Conservation (phyloP, 176 grass and related monocot species). For the Leersia perrieri region DNA sequence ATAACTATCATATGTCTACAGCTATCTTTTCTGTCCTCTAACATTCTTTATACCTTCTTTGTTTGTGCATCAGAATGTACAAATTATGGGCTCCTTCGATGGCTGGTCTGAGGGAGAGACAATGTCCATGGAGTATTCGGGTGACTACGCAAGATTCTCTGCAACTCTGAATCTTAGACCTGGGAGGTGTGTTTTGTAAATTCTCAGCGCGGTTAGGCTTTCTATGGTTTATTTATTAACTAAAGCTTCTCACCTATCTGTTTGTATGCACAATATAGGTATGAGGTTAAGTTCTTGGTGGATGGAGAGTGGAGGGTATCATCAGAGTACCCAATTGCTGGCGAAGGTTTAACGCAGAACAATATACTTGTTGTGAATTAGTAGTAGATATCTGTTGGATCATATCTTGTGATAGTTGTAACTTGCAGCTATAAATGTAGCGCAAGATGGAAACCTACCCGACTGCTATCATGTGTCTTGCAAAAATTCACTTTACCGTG, state of each 20-base stretch:
- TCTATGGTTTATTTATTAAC: background rate
- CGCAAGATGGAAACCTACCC: background rate
- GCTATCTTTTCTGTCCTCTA: background rate
- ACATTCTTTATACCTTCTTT: background rate
- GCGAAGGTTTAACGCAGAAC: conserved; percentile 66
- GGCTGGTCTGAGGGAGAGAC: conserved; percentile 83
- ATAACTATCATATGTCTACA: background rate
- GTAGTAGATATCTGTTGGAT: background rate
- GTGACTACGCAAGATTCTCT: conserved; percentile 74
- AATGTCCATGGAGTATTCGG: conserved; percentile 75
- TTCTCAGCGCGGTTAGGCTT: background rate
- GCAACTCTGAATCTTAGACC: conserved; percentile 76
- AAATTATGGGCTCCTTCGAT: conserved; percentile 95
- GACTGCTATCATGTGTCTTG: background rate
- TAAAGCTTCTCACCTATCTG: background rate
- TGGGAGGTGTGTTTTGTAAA: conserved; percentile 60
- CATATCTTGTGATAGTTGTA: background rate
- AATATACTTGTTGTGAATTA: conserved; percentile 64
- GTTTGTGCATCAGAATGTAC: conserved; percentile 55
- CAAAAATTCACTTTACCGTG: conserved; percentile 1
- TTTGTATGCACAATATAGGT: conserved; percentile 47
- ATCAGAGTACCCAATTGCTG: conserved; percentile 56
- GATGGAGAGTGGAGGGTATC: conserved; percentile 88
- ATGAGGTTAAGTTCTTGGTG: conserved; percentile 97
- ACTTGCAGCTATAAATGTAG: background rate